phyloP scores from a whole-genome alignment of 2,329 filamentous ascomycete species.

The Aspergillus felis region DNA sequence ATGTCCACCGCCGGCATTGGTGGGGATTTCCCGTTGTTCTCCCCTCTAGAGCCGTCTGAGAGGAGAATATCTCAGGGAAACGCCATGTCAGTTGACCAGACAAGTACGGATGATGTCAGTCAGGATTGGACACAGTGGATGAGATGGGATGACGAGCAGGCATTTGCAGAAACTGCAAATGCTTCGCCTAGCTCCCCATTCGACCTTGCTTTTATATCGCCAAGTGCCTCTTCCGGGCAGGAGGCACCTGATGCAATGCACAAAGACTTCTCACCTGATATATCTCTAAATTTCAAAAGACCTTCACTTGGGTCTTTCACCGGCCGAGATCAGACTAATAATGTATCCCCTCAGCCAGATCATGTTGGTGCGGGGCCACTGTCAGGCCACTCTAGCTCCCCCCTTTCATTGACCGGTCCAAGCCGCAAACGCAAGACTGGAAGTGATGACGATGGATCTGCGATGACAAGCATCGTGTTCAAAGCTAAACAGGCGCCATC shows the following conservation, averaged over 20 bases:
- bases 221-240: constrained; percentile 20
- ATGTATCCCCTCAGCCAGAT: constrained; percentile 4
- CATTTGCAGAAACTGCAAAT: constrained; percentile 25
- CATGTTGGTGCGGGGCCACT: constrained; percentile 6
- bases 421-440: constrained; percentile 68
- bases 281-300: constrained; percentile 28
- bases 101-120: constrained; percentile 24
- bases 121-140: constrained; percentile 46
- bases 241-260: constrained; percentile 17
- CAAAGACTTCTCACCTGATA: constrained; percentile 28
- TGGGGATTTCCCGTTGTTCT: constrained; percentile 33
- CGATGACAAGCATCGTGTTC: constrained; percentile 26
- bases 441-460: constrained; percentile 44
- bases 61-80: constrained; percentile 17
- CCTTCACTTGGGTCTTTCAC: constrained; percentile 20
- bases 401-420: constrained; percentile 19
- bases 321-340: constrained; percentile 3
- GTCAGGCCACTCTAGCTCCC: constrained; percentile 22
- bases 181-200: constrained; percentile 22
- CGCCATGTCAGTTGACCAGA: constrained; percentile 15
- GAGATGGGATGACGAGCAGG: constrained; percentile 39
- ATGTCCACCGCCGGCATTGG: constrained; percentile 26
- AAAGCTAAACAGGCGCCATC: constrained; percentile 52
- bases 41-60: constrained; percentile 18
- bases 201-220: constrained; percentile 24